Conservation (phyloP, 768 basidiomycete genomes). For the Tephrocybe sp. region DNA sequence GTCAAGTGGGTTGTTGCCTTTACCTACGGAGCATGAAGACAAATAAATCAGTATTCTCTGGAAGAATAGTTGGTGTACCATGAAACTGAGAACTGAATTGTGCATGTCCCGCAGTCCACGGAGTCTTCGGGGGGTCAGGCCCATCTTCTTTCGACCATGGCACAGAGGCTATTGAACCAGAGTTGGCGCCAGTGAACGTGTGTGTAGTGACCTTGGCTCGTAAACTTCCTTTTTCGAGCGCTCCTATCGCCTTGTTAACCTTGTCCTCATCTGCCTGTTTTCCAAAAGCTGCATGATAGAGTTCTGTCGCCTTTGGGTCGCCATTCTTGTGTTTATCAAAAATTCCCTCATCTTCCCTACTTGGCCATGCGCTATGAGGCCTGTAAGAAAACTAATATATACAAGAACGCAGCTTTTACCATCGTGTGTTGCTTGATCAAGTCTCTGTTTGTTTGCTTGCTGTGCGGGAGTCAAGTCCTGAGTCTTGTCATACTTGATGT, state of each 20-base stretch:
- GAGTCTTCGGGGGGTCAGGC: background rate
- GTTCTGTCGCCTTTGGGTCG: background rate
- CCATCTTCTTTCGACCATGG: background rate
- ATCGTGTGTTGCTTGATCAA: background rate
- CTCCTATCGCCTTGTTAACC: background rate
- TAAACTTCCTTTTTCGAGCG: background rate
- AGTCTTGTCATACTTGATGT: background rate
- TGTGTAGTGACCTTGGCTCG: background rate
- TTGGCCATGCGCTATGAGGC: background rate
- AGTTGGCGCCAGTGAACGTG: background rate
- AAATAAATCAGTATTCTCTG: background rate
- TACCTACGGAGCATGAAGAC: background rate
- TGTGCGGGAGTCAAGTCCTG: background rate
- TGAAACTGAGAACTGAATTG: background rate
- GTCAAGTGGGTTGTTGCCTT: background rate
- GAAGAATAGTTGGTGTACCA: background rate
- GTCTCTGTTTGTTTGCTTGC: background rate
- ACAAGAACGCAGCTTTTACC: background rate
- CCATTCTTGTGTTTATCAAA: background rate
- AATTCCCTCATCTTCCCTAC: background rate
- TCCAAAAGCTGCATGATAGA: slow-evolving; percentile 2
- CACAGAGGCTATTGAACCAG: background rate
- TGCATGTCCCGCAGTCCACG: background rate
- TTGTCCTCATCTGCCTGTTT: background rate
- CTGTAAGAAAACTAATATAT: background rate